phyloP scores from a whole-genome alignment of 768 basidiomycete genomes.

The Myochromella boudieri region DNA sequence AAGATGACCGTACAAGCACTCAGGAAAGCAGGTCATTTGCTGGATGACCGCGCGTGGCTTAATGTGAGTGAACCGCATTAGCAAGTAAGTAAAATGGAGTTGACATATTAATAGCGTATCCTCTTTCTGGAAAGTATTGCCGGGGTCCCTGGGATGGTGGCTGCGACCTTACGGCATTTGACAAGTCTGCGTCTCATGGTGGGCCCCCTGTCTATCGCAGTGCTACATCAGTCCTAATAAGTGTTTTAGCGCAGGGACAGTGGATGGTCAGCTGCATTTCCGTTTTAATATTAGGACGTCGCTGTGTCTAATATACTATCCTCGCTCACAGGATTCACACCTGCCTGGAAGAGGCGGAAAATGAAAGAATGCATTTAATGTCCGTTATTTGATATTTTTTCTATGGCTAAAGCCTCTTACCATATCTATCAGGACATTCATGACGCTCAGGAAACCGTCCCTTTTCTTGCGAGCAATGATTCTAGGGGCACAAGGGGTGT shows the following conservation, averaged over 20 bases:
- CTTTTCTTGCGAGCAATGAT: slow-evolving; percentile 79
- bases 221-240: slow-evolving; percentile 3
- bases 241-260: slow-evolving; percentile 46
- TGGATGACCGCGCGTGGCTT: slow-evolving; percentile 79
- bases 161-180: slow-evolving; percentile 83
- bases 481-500: slow-evolving; percentile 90
- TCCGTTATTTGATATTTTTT: slow-evolving; percentile 29
- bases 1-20: slow-evolving; percentile 75
- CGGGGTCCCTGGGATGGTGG: slow-evolving; percentile 97
- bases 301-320: slow-evolving; percentile 19
- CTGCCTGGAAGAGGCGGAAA: slow-evolving; percentile 91
- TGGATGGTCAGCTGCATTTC: slow-evolving; percentile 53
- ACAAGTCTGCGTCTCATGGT: slow-evolving; percentile 88
- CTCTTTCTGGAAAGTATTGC: slow-evolving; percentile 83
- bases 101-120: slow-evolving; percentile 38
- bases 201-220: slow-evolving; percentile 15
- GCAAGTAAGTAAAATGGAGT: not conserved
- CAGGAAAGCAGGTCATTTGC: slow-evolving; percentile 67
- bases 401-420: not conserved
- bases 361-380: slow-evolving; percentile 96
- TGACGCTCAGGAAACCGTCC: slow-evolving; percentile 84
- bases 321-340: slow-evolving; percentile 88
- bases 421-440: slow-evolving; percentile 72
- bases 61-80: slow-evolving; percentile 39
- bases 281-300: slow-evolving; percentile 1